Evolutionary conservation across 257 asterid genomes (phyloP), one percentile per base, ranked within the genome.

Genomic region (Solanum chmielewskii): DNA sequence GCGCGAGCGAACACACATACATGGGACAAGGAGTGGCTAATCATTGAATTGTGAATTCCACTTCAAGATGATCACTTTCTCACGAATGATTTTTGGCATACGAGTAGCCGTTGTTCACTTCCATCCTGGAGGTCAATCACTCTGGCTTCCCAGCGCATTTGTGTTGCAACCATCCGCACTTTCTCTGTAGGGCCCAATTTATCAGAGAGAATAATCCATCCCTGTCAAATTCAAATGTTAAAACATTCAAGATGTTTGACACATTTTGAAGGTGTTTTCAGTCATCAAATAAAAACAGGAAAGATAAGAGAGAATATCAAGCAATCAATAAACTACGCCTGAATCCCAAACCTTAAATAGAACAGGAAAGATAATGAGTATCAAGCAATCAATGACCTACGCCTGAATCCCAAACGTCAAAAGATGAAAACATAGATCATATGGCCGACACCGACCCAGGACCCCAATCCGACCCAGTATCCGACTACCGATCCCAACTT

Each of bases 121-220:
- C 99, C 99, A 64, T 94, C 92, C 88, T 92, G 95, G 83, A 94
- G 96, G 86, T 95, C 96, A 41, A 96, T 92, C 78, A 95, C 96
- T n/a, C 99, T 93, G 83, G 98, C 96, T 89, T 96, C 99, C 99
- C 99, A 96, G 47, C 93, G 95, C 41, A 96, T 92, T 90, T 91
- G 97, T 49, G 94, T 92, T 33, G 95, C 98, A 0, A 95, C 88
- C 73, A 74, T 90, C 4, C 99, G 92, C 35, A 94, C 96, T 80
- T 56, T 90, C 90, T 94, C 96, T 60, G 95, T 88, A 3, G 91
- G 92, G 64, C 91, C 92, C 52, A 94, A 86, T 87, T 92, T 92
- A 91, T 96, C 99, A 11, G 98, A 93, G 49, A 96, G 91, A 84
- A 95, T 87, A 85, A 92, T 90, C 99, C 99, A 96, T 62, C 99